Percentiles rank a stretch among this genome's conserved stretches.
Conservation (phyloP, 2,329 filamentous ascomycete species). For the Penicillium expansum region DNA sequence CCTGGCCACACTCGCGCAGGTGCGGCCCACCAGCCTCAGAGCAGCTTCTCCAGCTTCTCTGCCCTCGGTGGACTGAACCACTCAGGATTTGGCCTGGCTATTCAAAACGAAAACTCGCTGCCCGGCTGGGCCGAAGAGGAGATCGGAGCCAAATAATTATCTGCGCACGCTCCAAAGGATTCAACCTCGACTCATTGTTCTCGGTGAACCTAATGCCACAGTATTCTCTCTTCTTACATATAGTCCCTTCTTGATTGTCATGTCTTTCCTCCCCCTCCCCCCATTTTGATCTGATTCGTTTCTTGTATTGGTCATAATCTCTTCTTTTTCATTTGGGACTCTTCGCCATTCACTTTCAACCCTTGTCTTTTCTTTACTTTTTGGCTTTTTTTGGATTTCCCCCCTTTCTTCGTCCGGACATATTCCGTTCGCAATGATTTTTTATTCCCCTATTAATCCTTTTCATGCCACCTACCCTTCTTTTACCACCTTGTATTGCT, state of each 20-base stretch:
- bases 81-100: conserved; percentile 58
- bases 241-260: conserved; percentile 20
- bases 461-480: conserved; percentile 27
- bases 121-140: conserved; percentile 65
- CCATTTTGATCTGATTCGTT: conserved; percentile 26
- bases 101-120: conserved; percentile 56
- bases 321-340: conserved; percentile 19
- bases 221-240: conserved; percentile 20
- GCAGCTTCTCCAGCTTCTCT: conserved; percentile 58
- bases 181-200: conserved; percentile 19
- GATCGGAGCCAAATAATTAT: conserved; percentile 53
- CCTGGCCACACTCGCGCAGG: conserved; percentile 35
- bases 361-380: conserved; percentile 20
- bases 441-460: conserved; percentile 30
- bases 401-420: conserved; percentile 25
- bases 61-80: conserved; percentile 59
- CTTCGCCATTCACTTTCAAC: conserved; percentile 21
- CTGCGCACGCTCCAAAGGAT: conserved; percentile 10
- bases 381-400: conserved; percentile 23
- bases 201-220: conserved; percentile 20
- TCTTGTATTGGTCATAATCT: conserved; percentile 36
- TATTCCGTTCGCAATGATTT: conserved; percentile 27
- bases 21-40: conserved; percentile 45
- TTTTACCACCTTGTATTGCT: conserved; percentile 41
- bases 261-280: conserved; percentile 17